Conservation (phyloP, 345 rosid species). For the Acer negundo region DNA sequence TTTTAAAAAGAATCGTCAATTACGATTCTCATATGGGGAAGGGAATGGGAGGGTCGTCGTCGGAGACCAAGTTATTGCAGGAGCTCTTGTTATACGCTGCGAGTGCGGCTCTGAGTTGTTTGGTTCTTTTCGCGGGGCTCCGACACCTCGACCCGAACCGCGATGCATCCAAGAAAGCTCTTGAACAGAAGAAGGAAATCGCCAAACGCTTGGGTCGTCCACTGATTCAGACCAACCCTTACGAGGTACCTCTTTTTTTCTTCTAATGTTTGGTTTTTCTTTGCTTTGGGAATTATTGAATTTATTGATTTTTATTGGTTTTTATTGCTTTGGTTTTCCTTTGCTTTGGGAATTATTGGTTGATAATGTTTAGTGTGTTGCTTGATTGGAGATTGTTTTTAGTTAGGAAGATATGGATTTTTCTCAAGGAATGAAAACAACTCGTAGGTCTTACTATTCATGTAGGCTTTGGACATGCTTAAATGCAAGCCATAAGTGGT, state of each 20-base stretch:
- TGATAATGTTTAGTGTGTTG: background rate
- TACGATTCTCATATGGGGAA: background rate
- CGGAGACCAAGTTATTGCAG: conserved; percentile 80
- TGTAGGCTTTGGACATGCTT: background rate
- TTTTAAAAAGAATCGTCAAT: background rate
- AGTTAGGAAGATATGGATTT: background rate
- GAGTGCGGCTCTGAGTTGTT: conserved; percentile 91
- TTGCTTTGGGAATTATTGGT: background rate
- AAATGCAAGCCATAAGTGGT: too few species aligned
- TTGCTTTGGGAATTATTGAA: background rate
- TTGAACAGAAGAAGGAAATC: conserved; percentile 90
- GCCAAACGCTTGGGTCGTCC: conserved; percentile 92
- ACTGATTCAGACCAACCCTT: conserved; percentile 79
- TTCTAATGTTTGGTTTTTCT: background rate
- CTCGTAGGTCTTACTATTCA: background rate
- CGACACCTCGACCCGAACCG: conserved; percentile 91
- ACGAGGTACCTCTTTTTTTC: conserved; percentile 55
- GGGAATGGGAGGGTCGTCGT: conserved; percentile 57
- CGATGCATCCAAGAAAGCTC: conserved; percentile 87
- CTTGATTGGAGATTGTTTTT: background rate
- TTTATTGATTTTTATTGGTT: background rate
- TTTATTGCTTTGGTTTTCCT: background rate
- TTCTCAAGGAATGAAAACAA: background rate
- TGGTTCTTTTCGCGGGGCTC: conserved; percentile 85
- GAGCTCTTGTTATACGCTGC: conserved; percentile 87